Conservation (phyloP, 148 eudicot genomes). For the Polygonum aviculare region DNA sequence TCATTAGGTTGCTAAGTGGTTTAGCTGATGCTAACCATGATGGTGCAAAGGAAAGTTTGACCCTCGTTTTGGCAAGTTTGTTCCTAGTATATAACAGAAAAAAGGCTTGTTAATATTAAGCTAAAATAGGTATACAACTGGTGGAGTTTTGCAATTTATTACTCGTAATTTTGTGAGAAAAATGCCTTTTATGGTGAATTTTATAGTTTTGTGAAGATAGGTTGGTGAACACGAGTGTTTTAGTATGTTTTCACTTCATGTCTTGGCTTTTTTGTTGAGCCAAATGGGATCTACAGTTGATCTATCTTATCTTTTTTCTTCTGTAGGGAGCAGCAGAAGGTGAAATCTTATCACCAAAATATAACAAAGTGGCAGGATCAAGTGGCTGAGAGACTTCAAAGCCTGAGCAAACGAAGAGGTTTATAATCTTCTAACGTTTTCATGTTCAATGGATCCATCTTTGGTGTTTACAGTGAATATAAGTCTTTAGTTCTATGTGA, state of each 20-base stretch:
- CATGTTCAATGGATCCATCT: not conserved
- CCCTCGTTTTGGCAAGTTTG: no score
- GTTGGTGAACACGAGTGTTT: not conserved
- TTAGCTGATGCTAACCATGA: no score
- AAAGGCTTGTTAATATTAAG: not conserved
- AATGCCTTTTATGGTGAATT: not conserved
- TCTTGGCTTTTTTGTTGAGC: not conserved
- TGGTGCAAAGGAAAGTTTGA: no score
- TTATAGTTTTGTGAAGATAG: not conserved
- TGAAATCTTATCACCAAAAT: conserved; percentile 81
- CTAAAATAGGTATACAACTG: not conserved
- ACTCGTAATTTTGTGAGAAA: not conserved
- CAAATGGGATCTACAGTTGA: not conserved
- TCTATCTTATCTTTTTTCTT: not conserved
- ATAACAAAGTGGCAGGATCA: conserved; percentile 91
- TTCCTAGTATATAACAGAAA: no score
- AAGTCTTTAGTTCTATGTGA: not conserved
- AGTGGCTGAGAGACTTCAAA: conserved; percentile 69
- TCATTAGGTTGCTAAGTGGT: not conserved
- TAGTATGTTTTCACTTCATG: not conserved
- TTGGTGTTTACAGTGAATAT: not conserved
- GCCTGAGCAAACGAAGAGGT: conserved; percentile 63
- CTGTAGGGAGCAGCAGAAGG: conserved; percentile 85
- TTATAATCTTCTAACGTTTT: not conserved
- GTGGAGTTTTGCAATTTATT: not conserved